Conservation (phyloP, 2,329 filamentous ascomycete species). For the Talaromyces sp. region DNA sequence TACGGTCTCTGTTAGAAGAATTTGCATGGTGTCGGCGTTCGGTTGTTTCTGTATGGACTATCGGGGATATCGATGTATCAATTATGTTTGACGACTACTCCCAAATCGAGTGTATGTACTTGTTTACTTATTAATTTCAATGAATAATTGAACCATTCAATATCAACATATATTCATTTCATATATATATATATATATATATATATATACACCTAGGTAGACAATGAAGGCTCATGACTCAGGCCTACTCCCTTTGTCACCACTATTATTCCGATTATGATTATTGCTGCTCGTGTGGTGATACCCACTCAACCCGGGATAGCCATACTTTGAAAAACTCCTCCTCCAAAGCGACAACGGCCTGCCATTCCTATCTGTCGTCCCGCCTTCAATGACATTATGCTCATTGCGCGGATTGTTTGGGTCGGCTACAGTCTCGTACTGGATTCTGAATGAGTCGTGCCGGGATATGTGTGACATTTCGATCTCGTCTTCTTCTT, state of each 20-base stretch:
- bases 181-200: not conserved
- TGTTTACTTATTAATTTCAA: not conserved
- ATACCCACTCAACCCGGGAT: not conserved
- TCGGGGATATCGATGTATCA: constrained; percentile 1
- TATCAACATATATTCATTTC: not conserved
- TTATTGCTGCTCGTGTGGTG: not conserved
- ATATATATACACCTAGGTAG: not conserved
- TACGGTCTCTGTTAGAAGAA: not conserved
- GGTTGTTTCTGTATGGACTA: not conserved
- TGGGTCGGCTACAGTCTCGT: constrained; percentile 2
- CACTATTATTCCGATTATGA: not conserved
- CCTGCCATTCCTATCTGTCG: not conserved
- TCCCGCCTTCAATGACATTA: constrained; percentile 1
- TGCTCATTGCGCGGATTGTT: not conserved
- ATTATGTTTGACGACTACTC: not conserved
- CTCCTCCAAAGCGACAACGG: constrained; percentile 11
- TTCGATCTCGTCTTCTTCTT: constrained; percentile 4
- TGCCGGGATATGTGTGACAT: constrained; percentile 11
- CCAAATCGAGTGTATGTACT: not conserved
- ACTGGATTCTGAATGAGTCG: constrained; percentile 15
- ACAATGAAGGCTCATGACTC: not conserved
- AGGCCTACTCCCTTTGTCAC: not conserved
- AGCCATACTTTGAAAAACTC: constrained; percentile 12
- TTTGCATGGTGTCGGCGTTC: constrained; percentile 1
- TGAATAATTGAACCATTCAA: not conserved